Evolutionary conservation across 1,284 basidiomycete genomes (phyloP).

Genomic region (Gymnopus androsaceus): DNA sequence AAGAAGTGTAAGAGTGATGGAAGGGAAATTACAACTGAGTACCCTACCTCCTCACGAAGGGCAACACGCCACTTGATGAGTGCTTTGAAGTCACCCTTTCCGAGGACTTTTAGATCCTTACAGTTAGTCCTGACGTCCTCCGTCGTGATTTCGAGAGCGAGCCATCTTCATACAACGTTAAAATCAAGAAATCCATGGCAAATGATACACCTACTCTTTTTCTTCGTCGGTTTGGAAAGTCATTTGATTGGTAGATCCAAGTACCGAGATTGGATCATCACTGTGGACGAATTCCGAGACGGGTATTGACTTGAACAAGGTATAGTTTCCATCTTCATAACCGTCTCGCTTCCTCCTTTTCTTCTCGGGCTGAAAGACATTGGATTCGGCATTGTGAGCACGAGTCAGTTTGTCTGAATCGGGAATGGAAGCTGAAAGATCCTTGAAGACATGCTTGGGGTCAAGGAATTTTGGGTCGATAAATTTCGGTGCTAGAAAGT

Average conservation of each 20-base stretch:
- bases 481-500: slow-evolving; percentile 92
- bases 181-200: slow-evolving; percentile 9
- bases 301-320: slow-evolving; percentile 77
- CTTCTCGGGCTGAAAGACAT: slow-evolving; percentile 98
- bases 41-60: slow-evolving; percentile 77
- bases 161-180: slow-evolving; percentile 54
- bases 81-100: slow-evolving; percentile 95
- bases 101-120: slow-evolving; percentile 94
- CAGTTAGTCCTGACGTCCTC: slow-evolving; percentile 82
- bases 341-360: slow-evolving; percentile 92
- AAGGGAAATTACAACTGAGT: background rate
- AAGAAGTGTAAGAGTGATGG: background rate
- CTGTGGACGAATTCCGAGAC: slow-evolving; percentile 78
- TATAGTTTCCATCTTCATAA: slow-evolving; percentile 95
- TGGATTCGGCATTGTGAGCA: slow-evolving; percentile 70
- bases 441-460: slow-evolving; percentile 97
- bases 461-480: slow-evolving; percentile 99
- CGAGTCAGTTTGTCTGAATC: slow-evolving; percentile 53
- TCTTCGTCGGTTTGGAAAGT: slow-evolving; percentile 85
- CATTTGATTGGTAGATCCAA: slow-evolving; percentile 87
- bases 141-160: slow-evolving; percentile 72
- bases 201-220: slow-evolving; percentile 57
- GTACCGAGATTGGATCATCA: slow-evolving; percentile 75
- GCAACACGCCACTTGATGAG: slow-evolving; percentile 90
- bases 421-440: slow-evolving; percentile 59